These are phyloP conservation scores for Trametes maxima DNA, from an alignment of 768 basidiomycete species.

Conservation along the genomic window DNA sequence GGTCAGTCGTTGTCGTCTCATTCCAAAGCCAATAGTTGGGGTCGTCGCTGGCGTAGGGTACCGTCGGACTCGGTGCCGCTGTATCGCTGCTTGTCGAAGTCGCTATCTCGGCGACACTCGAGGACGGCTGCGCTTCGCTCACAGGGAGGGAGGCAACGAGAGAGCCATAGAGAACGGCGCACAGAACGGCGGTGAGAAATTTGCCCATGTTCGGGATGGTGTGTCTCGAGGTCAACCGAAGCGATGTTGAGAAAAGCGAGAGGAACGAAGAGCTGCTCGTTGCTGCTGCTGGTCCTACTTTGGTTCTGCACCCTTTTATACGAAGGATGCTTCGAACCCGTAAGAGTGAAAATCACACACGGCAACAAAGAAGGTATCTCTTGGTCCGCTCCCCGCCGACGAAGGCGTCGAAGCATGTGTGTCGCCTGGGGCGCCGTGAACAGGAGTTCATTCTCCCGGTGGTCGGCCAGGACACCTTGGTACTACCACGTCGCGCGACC, in stretches of 20 bases:
- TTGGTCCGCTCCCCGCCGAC: no score
- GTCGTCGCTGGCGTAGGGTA: constrained; percentile 26
- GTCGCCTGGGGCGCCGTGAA: neutral
- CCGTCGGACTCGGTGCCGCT: constrained; percentile 23
- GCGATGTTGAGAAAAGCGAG: neutral
- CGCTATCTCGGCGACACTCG: neutral
- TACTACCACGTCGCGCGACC: no score
- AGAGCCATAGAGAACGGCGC: constrained; percentile 15
- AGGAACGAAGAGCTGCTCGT: neutral
- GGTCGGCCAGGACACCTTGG: no score
- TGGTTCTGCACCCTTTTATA: neutral
- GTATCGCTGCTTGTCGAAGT: constrained; percentile 3
- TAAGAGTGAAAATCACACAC: neutral
- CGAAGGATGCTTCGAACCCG: neutral
- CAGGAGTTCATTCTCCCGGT: neutral
- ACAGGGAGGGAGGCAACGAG: constrained; percentile 9
- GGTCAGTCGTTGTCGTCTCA: constrained; percentile 18
- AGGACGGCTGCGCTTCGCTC: constrained; percentile 5
- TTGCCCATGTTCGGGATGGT: constrained; percentile 7
- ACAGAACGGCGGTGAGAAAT: constrained; percentile 15
- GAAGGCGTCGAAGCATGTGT: no score
- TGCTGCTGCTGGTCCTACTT: neutral
- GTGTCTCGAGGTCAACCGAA: neutral
- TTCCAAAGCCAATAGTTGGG: constrained; percentile 28
- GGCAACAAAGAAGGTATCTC: neutral